Percentiles rank a stretch among this genome's conserved stretches.
These are phyloP conservation scores for Sclerotinia glacialis DNA, from an alignment of 2,329 filamentous ascomycete species.

Conservation along the genomic window DNA sequence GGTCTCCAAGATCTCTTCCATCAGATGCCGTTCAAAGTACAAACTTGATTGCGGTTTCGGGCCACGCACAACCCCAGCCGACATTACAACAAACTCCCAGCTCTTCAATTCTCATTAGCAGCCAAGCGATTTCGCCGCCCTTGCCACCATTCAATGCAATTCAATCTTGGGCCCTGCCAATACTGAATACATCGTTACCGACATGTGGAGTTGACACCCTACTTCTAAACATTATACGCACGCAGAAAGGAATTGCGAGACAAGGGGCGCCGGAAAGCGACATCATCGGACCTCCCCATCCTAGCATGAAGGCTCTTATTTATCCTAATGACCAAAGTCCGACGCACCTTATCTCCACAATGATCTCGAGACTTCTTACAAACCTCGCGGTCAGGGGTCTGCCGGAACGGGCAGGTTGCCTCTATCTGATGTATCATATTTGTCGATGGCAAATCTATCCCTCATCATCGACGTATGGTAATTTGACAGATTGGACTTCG, in stretches of 20 bases:
- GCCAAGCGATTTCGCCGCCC: not conserved
- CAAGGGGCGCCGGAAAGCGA: conserved; percentile 33
- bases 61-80: not conserved
- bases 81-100: not conserved
- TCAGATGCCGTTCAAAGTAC: not conserved
- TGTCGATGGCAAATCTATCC: conserved; percentile 34
- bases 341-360: conserved; percentile 33
- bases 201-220: conserved; percentile 41
- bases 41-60: not conserved
- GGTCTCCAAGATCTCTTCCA: conserved; percentile 16
- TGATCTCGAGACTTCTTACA: conserved; percentile 37
- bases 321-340: conserved; percentile 35
- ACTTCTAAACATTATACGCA: conserved; percentile 41
- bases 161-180: conserved; percentile 39
- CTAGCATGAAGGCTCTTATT: conserved; percentile 41
- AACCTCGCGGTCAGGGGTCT: conserved; percentile 25
- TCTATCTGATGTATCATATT: conserved; percentile 31
- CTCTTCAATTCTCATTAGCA: not conserved
- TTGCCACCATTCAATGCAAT: conserved; percentile 10
- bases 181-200: conserved; percentile 37
- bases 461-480: conserved; percentile 26
- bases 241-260: conserved; percentile 40
- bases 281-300: conserved; percentile 40
- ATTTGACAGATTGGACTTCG: conserved; percentile 31
- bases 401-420: conserved; percentile 28